phyloP scores from a whole-genome alignment of 1,139 yeast genomes.

The Casaregolazyma suthepensis region DNA sequence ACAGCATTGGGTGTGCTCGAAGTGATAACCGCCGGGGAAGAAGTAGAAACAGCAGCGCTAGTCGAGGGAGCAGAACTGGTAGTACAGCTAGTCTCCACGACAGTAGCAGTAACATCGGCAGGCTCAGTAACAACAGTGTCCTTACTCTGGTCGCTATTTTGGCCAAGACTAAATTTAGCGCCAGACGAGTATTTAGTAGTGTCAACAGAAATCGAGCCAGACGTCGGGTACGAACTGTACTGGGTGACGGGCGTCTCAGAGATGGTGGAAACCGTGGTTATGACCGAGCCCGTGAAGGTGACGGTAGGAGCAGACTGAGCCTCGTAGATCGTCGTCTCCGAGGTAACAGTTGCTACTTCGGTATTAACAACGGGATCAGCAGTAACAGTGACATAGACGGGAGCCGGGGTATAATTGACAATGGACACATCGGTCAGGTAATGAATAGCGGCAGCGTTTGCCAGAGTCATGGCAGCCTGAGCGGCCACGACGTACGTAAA shows the following conservation, averaged over 20 bases:
- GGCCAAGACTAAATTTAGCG: background rate
- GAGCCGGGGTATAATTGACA: slow-evolving; percentile 20
- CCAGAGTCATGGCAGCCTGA: slow-evolving; percentile 4
- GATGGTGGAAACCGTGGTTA: slow-evolving; percentile 26
- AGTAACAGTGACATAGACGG: slow-evolving; percentile 22
- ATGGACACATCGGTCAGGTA: slow-evolving; percentile 14
- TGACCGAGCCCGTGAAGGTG: slow-evolving; percentile 23
- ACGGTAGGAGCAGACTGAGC: slow-evolving; percentile 26
- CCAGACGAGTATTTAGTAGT: slow-evolving; percentile 22
- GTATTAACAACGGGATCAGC: slow-evolving; percentile 19
- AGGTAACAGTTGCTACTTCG: slow-evolving; percentile 26
- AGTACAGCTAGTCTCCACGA: slow-evolving; percentile 3
- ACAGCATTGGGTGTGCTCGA: background rate
- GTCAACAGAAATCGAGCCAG: slow-evolving; percentile 18
- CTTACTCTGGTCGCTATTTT: slow-evolving; percentile 4
- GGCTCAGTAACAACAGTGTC: slow-evolving; percentile 9
- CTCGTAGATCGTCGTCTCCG: slow-evolving; percentile 26
- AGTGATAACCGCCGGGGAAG: background rate
- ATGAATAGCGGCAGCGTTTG: slow-evolving; percentile 17
- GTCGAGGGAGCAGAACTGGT: slow-evolving; percentile 8
- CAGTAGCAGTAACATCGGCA: slow-evolving; percentile 9
- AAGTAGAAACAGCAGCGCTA: slow-evolving; percentile 5
- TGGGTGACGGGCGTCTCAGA: slow-evolving; percentile 30
- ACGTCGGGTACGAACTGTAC: slow-evolving; percentile 21
- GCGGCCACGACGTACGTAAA: background rate